phyloP scores from a whole-genome alignment of 345 rosid genomes.

The Aquilaria malaccensis region DNA sequence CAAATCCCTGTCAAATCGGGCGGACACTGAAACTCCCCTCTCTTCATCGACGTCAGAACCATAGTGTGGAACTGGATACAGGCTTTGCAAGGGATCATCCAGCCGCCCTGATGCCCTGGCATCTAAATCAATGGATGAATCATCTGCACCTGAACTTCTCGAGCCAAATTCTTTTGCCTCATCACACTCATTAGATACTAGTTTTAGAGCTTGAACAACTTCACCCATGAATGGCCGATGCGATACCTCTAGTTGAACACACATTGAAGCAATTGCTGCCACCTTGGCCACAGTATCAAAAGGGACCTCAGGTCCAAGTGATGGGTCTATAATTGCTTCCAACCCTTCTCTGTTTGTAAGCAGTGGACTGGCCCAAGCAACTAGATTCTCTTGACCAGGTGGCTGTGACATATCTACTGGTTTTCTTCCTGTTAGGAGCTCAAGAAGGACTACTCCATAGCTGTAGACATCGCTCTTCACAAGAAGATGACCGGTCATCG shows the following conservation, averaged over 20 bases:
- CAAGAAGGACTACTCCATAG: slow-evolving; percentile 87
- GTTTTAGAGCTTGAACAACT: slow-evolving; percentile 86
- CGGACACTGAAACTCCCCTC: slow-evolving; percentile 48
- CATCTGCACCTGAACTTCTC: slow-evolving; percentile 39
- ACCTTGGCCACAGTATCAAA: slow-evolving; percentile 74
- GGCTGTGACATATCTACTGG: slow-evolving; percentile 92
- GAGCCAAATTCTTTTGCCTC: slow-evolving; percentile 57
- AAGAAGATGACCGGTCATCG: slow-evolving; percentile 91
- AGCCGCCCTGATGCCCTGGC: slow-evolving; percentile 36
- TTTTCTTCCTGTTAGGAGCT: slow-evolving; percentile 74
- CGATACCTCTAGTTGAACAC: slow-evolving; percentile 84
- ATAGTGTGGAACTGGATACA: slow-evolving; percentile 29
- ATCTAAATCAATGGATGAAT: slow-evolving; percentile 38
- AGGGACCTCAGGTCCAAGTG: slow-evolving; percentile 52
- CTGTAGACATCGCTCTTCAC: slow-evolving; percentile 93
- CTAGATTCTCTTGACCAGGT: slow-evolving; percentile 79
- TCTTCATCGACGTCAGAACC: slow-evolving; percentile 53
- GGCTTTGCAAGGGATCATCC: slow-evolving; percentile 29
- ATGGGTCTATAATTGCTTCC: slow-evolving; percentile 48
- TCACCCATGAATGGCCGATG: slow-evolving; percentile 96
- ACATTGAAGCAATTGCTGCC: slow-evolving; percentile 87
- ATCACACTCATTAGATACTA: slow-evolving; percentile 69
- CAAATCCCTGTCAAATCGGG: slow-evolving; percentile 25
- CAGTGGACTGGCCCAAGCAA: slow-evolving; percentile 73
- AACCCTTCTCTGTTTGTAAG: slow-evolving; percentile 73